phyloP scores from a whole-genome alignment of 306 rosid species.

The Fragaria nilgerrensis region DNA sequence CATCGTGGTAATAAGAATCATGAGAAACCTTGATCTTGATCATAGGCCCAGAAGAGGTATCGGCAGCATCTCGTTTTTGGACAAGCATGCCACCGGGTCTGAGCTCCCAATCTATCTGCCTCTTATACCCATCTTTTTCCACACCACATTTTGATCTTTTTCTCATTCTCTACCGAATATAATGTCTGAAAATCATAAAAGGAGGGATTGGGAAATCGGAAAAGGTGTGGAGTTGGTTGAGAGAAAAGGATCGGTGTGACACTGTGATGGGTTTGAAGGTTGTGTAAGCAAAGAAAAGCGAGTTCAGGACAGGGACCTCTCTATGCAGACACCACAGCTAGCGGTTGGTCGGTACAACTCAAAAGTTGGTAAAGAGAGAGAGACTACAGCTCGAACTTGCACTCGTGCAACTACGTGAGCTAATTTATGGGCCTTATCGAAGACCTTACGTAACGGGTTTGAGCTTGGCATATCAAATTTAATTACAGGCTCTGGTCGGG shows the following conservation, averaged over 20 bases:
- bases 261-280: conserved; percentile 3
- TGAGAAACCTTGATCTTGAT: conserved; percentile 65
- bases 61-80: conserved; percentile 54
- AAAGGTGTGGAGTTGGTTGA: conserved; percentile 31
- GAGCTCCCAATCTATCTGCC: conserved; percentile 66
- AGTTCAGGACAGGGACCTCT: conserved; percentile 44
- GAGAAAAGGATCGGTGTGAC: conserved; percentile 24
- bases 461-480: no score
- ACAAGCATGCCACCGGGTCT: conserved; percentile 77
- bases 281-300: conserved; percentile 51
- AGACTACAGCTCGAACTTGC: background rate
- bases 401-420: background rate
- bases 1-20: conserved; percentile 49
- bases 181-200: conserved; percentile 18
- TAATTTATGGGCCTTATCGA: no score
- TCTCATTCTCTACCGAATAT: conserved; percentile 44
- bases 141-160: conserved; percentile 35
- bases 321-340: conserved; percentile 29
- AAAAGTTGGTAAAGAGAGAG: conserved; percentile 1
- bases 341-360: conserved; percentile 48
- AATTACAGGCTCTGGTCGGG: no score
- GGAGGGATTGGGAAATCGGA: conserved; percentile 24
- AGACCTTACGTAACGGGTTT: no score
- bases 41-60: conserved; percentile 39
- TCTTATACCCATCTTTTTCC: conserved; percentile 25